Evolutionary conservation across 352 stramenopile species (phyloP).

Genomic region (Aphanomyces euteiches): DNA sequence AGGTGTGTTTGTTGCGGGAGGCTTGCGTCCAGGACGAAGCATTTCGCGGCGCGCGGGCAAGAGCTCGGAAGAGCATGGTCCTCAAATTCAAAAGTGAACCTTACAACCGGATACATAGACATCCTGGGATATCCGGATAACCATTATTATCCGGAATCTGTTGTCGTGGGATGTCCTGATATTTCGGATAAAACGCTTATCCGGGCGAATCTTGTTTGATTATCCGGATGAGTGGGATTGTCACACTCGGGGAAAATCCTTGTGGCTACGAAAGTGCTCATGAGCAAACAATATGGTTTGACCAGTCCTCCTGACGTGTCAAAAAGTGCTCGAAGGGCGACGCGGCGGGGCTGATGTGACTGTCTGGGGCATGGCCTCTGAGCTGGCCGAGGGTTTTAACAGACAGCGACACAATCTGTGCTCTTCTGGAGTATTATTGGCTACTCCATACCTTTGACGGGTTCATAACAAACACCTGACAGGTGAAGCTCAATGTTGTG

Average conservation of each 20-base stretch:
- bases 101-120: background rate
- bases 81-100: constrained; percentile 5
- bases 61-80: background rate
- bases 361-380: too few relatives aligned
- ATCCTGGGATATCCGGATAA: background rate
- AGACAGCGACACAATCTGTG: too few relatives aligned
- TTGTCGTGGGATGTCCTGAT: background rate
- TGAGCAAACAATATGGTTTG: too few relatives aligned
- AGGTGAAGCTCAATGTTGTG: too few relatives aligned
- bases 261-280: background rate
- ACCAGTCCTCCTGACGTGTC: too few relatives aligned
- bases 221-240: background rate
- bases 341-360: too few relatives aligned
- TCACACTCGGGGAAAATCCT: constrained; percentile 11
- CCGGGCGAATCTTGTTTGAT: background rate
- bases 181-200: background rate
- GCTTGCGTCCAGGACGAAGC: background rate
- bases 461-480: too few relatives aligned
- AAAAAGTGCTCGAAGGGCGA: too few relatives aligned
- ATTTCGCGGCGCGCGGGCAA: background rate
- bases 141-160: background rate
- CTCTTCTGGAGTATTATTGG: too few relatives aligned
- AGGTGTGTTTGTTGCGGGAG: constrained; percentile 73
- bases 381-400: too few relatives aligned
- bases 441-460: too few relatives aligned